A percentile compares a stretch with the other conserved stretches of the same genome.
Evolutionary conservation across 768 basidiomycete species (phyloP).

Genomic region (Lactarius evosmus): DNA sequence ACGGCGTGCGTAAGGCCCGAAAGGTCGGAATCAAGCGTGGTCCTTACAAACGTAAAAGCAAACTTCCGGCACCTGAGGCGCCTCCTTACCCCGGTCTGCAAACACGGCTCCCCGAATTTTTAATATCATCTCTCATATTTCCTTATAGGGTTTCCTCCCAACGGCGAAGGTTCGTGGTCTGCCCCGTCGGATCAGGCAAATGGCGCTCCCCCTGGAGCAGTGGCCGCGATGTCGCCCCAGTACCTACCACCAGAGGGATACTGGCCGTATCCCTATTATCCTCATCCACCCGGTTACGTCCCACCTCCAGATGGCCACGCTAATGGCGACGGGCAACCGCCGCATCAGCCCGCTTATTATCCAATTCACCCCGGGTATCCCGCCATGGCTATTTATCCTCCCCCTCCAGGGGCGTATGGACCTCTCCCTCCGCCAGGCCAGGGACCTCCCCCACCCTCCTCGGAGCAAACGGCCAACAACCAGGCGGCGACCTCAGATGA

Average conservation of each 20-base stretch:
- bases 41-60: slow-evolving; percentile 54
- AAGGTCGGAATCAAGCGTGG: slow-evolving; percentile 59
- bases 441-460: neutral
- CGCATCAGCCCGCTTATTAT: slow-evolving; percentile 40
- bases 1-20: slow-evolving; percentile 62
- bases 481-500: slow-evolving; percentile 27
- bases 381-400: slow-evolving; percentile 34
- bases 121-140: slow-evolving; percentile 11
- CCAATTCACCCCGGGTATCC: slow-evolving; percentile 38
- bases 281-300: slow-evolving; percentile 42
- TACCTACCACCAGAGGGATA: slow-evolving; percentile 42
- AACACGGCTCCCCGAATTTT: neutral
- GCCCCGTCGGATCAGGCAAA: slow-evolving; percentile 27
- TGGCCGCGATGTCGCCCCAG: slow-evolving; percentile 34
- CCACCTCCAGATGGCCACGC: slow-evolving; percentile 37
- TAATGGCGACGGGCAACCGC: slow-evolving; percentile 34
- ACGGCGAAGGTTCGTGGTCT: slow-evolving; percentile 38
- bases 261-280: slow-evolving; percentile 45
- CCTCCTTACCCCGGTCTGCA: slow-evolving; percentile 30
- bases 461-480: slow-evolving; percentile 27
- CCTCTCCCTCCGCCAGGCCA: slow-evolving; percentile 21
- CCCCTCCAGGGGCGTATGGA: slow-evolving; percentile 30
- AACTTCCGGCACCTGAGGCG: slow-evolving; percentile 30
- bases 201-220: slow-evolving; percentile 27
- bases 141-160: slow-evolving; percentile 26